Conservation (phyloP, 129 eudicot genomes). For the Pittosporum tobira region DNA sequence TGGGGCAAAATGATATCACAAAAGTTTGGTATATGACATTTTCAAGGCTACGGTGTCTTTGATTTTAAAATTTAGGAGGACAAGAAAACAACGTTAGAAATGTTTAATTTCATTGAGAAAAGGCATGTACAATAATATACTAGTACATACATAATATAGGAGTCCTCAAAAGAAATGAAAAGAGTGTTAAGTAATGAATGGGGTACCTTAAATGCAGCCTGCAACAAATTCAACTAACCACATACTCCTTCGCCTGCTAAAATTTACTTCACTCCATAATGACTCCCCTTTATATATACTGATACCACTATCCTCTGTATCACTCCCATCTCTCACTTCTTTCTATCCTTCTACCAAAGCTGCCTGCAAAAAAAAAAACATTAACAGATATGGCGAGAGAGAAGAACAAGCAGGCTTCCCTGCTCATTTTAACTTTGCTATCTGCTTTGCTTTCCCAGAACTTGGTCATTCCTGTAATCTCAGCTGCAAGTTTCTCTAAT, state of each 20-base stretch:
- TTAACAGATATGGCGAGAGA: conserved; percentile 15
- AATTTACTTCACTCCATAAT: conserved; percentile 24
- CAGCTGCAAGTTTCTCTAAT: conserved; percentile 28
- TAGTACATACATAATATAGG: too few species aligned
- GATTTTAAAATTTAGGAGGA: too few species aligned
- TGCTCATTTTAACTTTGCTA: conserved; percentile 33
- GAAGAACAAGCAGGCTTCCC: conserved; percentile 22
- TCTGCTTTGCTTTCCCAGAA: conserved; percentile 40
- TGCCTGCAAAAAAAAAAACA: too few species aligned
- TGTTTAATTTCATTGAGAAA: too few species aligned
- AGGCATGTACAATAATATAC: too few species aligned
- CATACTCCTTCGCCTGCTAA: conserved; percentile 47
- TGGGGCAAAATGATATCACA: too few species aligned
- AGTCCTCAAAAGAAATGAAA: neutral
- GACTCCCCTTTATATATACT: conserved; percentile 29
- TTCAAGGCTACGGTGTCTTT: too few species aligned
- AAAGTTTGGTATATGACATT: too few species aligned
- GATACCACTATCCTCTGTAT: conserved; percentile 6
- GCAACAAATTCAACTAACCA: conserved; percentile 55
- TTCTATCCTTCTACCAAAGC: conserved; percentile 13
- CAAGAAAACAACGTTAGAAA: too few species aligned
- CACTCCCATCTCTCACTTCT: conserved; percentile 11
- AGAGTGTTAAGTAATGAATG: conserved; percentile 19
- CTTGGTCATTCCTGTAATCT: conserved; percentile 31
- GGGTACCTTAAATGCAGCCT: conserved; percentile 41